Evolutionary conservation across 2,329 filamentous ascomycete genomes (phyloP), one percentile per base, ranked within the genome.

Genomic region (Penicillium sp.): DNA sequence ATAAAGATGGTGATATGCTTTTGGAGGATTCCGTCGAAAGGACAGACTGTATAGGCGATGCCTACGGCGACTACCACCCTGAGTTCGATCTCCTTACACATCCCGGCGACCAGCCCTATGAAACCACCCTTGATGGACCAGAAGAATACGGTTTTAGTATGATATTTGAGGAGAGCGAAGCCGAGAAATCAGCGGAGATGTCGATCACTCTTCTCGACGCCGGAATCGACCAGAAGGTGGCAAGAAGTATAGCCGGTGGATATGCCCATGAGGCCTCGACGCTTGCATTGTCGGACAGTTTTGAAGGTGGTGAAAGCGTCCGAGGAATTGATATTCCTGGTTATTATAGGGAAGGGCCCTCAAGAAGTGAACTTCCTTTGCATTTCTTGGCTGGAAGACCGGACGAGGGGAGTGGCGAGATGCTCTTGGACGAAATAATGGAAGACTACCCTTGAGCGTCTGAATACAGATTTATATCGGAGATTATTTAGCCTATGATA

Each of bases 11-110:
- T 4, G 30, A 23, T 29, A 19, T 64, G 6, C 41, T 64, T 30
- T 44, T 38, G 30, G 61, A 51, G 21, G 23, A 44, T 15, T 26
- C 30, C 5, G 29, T 47, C 21, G 62, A 65, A n/a, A 49, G 57
- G 15, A 30, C 13, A 11, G 19, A 26, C 0, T 45, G 50, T 46
- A 30, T 52, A 35, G 3, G n/a, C 11, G 31, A 53, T 17, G 7
- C 44, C 7, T 47, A 21, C 8, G 45, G 60, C 6, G 41, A 57
- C 15, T 29, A 35, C 9, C 23, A 59, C 6, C 23, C 26, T 11
- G 50, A 30, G 23, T 56, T 57, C 13, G 64, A 64, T 21, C 21
- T 46, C 11, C 62, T 56, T 48, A 26, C 57, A 38, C 60, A 58
- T 15, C 58, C 44, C n/a, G 50, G 44, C 38, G 57, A 61, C 4